Evolutionary conservation across 1,284 basidiomycete genomes (phyloP), one percentile per base, ranked within the genome.

Genomic region (Porogramme epimiltina): DNA sequence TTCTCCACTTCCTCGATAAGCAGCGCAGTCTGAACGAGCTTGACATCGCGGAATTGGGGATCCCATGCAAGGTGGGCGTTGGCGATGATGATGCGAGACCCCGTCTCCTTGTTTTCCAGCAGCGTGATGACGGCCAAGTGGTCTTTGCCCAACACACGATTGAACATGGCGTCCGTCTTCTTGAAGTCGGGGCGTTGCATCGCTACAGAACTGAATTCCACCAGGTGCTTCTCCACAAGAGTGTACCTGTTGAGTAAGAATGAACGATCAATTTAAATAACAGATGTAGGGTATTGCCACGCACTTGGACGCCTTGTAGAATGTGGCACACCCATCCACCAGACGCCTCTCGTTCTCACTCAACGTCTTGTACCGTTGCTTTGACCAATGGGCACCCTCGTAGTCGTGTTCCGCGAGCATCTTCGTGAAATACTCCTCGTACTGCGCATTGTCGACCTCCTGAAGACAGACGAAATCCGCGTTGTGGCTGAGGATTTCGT

Each of bases 141-240:
- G 73, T 98, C 97, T 70, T 95, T 94, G 58, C 91, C 91, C 68
- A 98, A 85, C 52, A 99, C 94, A 47, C 97, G 92, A 69, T 98
- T 98, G 81, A 98, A 99, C 94, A 99, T 96, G 74, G 98, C 96
- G 66, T 99, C 95, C 4, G 95, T 97, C 78, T 95, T 96, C 74
- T 96, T 95, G 75, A 98, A 96, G 69, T 99, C 96, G 39, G 89
- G 83, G 45, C 94, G 87, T 66, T 94, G 90, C 80, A 98, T 91
- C 6, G 95, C 95, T 54, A 95, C 82, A 51, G 93, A 85, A 70
- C 90, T 93, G 76, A 96, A 99, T 70, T 99, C 97, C 68, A 99
- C 83, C 38, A 96, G 82, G 59, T 95, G 91, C 64, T 92, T 92
- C 76, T 99, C 96, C 51, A 99, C 89, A 40, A 99, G 84, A 55